Base-by-base conservation (phyloP, 176 grass and related monocot species). In the Dendrocalamus sinicus region DNA sequence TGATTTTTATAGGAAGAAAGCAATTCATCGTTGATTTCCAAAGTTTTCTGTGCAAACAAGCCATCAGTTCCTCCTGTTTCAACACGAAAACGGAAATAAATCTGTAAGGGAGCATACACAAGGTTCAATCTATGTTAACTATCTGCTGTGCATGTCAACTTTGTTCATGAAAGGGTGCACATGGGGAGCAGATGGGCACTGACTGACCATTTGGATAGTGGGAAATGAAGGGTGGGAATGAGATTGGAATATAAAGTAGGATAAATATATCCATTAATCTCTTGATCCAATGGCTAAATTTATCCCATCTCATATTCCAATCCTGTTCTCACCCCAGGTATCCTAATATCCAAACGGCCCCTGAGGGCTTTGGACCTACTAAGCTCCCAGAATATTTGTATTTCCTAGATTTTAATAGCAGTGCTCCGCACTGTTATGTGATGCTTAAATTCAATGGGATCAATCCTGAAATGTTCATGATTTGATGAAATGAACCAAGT, bases 1-100 rank as follows among this genome's bases (percentile, higher is more conserved):
- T 95, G 93, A 80, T 95, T 95, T 92, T 92, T 92, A 81, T 95
- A 92, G 2, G 90, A 88, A 80, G 83, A 92, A 70, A 92, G 80
- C 76, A 84, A 59, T 81, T 91, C 90, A 75, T 87, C 75, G 17
- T 86, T 92, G 12, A 95, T 95, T 87, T 95, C 83, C 88, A 95
- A 84, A 66, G 88, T 89, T 78, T 92, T 95, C 54, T 95, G 88
- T 85, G 88, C 90, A 84, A 95, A 95, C 71, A 95, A 87, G 39
- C 93, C 93, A 72, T 92, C 90, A 19, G 90, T 91, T 39, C 93
- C 93, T 6, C 90, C 93, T 92, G 88, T 78, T 89, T 86, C 82
- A 90, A 84, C 19, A 89, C 78, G 70, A 84, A 92, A 86, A 62
- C 4, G 20, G 59, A 67, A 90, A 70, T 11, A 69, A 76, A 60